These are phyloP conservation scores for Peronospora tabacina DNA, from an alignment of 352 stramenopile species.

Conservation along the genomic window DNA sequence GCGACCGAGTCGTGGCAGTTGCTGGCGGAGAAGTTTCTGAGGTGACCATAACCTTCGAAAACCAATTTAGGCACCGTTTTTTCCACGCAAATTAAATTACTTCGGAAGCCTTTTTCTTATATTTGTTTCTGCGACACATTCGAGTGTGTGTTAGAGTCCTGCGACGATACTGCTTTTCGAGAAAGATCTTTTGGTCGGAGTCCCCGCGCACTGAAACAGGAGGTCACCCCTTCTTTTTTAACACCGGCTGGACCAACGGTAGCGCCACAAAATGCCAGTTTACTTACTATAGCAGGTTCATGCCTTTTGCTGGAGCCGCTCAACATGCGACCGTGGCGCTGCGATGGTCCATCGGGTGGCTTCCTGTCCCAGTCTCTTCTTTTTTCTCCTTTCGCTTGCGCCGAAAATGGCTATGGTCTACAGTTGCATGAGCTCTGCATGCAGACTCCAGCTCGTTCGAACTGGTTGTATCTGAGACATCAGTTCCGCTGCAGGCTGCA, in stretches of 20 bases:
- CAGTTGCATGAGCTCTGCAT: slow-evolving; percentile 22
- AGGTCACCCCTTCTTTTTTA: slow-evolving; percentile 27
- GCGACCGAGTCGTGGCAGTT: slow-evolving; percentile 9
- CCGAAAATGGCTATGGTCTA: slow-evolving; percentile 16
- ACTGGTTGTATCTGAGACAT: slow-evolving; percentile 28
- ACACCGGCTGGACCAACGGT: slow-evolving; percentile 16
- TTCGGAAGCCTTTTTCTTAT: slow-evolving; percentile 4
- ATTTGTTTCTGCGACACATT: slow-evolving; percentile 19
- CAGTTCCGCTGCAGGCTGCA: slow-evolving; percentile 7
- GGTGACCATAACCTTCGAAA: slow-evolving; percentile 4
- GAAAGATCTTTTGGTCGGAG: slow-evolving; percentile 16
- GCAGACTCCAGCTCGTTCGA: slow-evolving; percentile 16
- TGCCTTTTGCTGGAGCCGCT: slow-evolving; percentile 1
- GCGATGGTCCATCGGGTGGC: slow-evolving; percentile 16
- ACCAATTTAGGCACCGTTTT: slow-evolving; percentile 6
- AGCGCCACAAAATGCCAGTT: slow-evolving; percentile 4
- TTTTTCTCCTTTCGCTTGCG: slow-evolving; percentile 17
- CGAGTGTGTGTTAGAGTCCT: slow-evolving; percentile 3
- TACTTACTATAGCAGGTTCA: background rate
- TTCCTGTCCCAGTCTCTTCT: slow-evolving; percentile 18
- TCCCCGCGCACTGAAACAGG: slow-evolving; percentile 14
- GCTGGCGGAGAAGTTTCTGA: slow-evolving; percentile 2
- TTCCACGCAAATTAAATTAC: slow-evolving; percentile 21
- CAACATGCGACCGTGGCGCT: slow-evolving; percentile 12
- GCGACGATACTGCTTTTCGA: slow-evolving; percentile 7